phyloP scores from a whole-genome alignment of 2,329 filamentous ascomycete species.

The Chrysosporium queenslandicum region DNA sequence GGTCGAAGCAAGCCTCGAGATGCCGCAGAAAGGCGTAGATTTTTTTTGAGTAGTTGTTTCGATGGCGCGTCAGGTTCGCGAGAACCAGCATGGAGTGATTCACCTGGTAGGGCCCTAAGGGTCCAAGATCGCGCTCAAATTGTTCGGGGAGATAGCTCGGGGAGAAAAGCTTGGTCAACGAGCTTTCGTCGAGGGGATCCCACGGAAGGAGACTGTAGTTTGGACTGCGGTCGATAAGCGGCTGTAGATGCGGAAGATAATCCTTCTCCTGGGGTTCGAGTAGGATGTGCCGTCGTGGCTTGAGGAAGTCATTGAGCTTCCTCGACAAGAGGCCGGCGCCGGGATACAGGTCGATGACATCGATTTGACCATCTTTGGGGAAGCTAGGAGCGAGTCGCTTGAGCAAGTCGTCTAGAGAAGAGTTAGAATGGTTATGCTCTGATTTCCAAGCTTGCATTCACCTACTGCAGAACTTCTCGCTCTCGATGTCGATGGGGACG shows the following conservation, averaged over 20 bases:
- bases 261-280: conserved; percentile 58
- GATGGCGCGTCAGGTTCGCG: conserved; percentile 53
- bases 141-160: conserved; percentile 46
- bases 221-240: conserved; percentile 44
- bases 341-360: conserved; percentile 79
- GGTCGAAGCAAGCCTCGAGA: conserved; percentile 50
- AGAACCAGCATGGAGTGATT: conserved; percentile 68
- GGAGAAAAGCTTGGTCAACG: conserved; percentile 35
- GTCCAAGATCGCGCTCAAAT: conserved; percentile 30
- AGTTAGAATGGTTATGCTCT: not conserved
- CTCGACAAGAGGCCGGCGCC: conserved; percentile 68
- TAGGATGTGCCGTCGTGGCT: conserved; percentile 73
- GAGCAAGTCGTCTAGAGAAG: conserved; percentile 52
- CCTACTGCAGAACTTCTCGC: conserved; percentile 30
- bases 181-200: conserved; percentile 51
- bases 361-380: conserved; percentile 61
- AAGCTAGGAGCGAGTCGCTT: conserved; percentile 60
- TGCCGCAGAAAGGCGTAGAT: conserved; percentile 49
- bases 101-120: conserved; percentile 38
- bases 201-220: conserved; percentile 42
- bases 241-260: conserved; percentile 53
- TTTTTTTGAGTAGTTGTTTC: conserved; percentile 49
- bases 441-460: not conserved
- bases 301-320: conserved; percentile 61
- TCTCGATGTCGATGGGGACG: conserved; percentile 22